Evolutionary conservation across 2,329 filamentous ascomycete species (phyloP), one percentile per base, ranked within the genome.

Genomic region (Drechmeria coniospora): DNA sequence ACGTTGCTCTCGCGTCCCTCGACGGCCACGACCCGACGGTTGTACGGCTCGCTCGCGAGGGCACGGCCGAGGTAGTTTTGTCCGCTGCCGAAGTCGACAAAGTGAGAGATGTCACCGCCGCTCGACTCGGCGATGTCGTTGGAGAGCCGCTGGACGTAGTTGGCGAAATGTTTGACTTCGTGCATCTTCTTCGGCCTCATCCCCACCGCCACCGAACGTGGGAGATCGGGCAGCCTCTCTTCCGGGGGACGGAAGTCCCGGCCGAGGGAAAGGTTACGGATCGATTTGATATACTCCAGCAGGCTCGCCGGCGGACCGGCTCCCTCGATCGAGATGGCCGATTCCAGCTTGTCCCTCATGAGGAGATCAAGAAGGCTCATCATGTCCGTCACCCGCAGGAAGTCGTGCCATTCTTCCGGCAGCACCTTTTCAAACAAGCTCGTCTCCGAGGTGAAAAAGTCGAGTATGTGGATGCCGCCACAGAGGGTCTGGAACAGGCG

Each of bases 161-260:
- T 68, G n/a, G 87, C 79, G 45, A 95, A 94, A 45, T 90, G 74
- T 33, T 74, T 69, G 18, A 95, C 90, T 56, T 98, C 90, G 45
- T 98, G 90, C 1, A 82, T 66, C 54, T 98, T 98, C 51, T 98
- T 98, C 12, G 79, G 71, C 36, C 83, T 92, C 90, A 98, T 98
- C 4, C 90, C 90, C 10, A 92, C 68, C 0, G 80, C 70, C 11
- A 93, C 69, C 39, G 77, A 68, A 26, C 72, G 67, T 3, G 82
- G 73, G 14, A 92, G 49, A 38, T 64, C 61, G 5, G 68, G 61
- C 30, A 68, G 54, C 31, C 62, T 60, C 24, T 53, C 47, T 30
- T 53, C 47, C 10, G 43, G 44, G 0, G 59, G 50, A 1, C 50
- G 43, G 31, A 80, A 79, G 2, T 71, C 60, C 19, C 86, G 63